These are phyloP conservation scores for Pilasporangium apinafurcum DNA, from an alignment of 352 stramenopile species.

Conservation along the genomic window DNA sequence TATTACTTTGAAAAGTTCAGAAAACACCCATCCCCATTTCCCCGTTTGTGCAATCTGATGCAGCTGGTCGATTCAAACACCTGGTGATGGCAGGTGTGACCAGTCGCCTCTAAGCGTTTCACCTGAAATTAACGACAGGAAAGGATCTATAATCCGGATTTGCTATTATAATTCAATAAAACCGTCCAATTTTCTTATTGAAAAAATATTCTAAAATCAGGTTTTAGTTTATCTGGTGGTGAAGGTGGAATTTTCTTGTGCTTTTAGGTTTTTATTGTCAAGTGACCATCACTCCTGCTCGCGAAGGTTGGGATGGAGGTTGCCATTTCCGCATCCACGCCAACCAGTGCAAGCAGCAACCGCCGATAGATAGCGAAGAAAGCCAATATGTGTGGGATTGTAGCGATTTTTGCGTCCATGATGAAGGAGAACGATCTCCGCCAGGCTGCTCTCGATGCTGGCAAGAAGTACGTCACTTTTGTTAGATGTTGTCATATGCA, in stretches of 20 bases:
- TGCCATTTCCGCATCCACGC: constrained; percentile 3
- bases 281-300: constrained; percentile 3
- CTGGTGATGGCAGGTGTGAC: too few relatives aligned
- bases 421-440: constrained; percentile 91
- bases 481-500: neutral
- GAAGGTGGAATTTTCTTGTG: constrained; percentile 36
- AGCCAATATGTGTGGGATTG: constrained; percentile 95
- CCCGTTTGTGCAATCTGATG: too few relatives aligned
- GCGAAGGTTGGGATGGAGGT: constrained; percentile 3
- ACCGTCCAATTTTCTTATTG: too few relatives aligned
- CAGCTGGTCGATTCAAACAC: too few relatives aligned
- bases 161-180: too few relatives aligned
- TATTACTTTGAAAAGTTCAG: neutral
- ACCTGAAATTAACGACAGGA: too few relatives aligned
- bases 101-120: too few relatives aligned
- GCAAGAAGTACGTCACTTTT: constrained; percentile 61
- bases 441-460: constrained; percentile 91
- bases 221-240: too few relatives aligned
- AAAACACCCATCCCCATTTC: too few relatives aligned
- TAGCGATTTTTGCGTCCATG: constrained; percentile 96
- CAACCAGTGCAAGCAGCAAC: neutral
- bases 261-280: constrained; percentile 1
- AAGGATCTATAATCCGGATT: too few relatives aligned
- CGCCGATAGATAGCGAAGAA: neutral
- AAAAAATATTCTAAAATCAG: too few relatives aligned